phyloP scores from a whole-genome alignment of 495 filamentous ascomycete species.

The Neurospora sublineolata region DNA sequence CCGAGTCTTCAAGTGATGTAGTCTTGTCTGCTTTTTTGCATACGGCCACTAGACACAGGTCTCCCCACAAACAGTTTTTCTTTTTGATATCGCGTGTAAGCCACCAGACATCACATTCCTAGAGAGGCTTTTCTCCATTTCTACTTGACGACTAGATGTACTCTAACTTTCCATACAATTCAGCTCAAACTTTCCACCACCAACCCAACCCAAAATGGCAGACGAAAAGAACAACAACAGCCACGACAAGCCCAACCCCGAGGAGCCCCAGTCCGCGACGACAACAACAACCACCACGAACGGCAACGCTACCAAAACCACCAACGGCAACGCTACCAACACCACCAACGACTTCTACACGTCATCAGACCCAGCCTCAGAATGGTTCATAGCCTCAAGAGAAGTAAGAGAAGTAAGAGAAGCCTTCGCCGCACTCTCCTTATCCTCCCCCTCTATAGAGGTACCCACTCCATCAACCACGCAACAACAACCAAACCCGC shows the following conservation, averaged over 20 bases:
- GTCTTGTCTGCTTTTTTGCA: neutral
- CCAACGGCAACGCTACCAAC: neutral
- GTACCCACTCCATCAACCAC: neutral
- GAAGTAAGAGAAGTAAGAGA: no score
- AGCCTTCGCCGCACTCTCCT: no score
- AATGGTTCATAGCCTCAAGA: neutral
- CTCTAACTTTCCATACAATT: neutral
- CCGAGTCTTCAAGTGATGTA: neutral
- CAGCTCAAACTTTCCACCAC: neutral
- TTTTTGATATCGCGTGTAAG: neutral
- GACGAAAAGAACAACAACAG: neutral
- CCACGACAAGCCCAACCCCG: neutral
- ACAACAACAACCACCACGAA: neutral
- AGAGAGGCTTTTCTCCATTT: neutral
- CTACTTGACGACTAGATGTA: neutral
- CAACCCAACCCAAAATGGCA: neutral
- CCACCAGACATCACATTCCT: neutral
- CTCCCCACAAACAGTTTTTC: neutral
- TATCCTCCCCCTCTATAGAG: no score
- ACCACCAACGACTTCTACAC: neutral
- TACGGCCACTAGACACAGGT: neutral
- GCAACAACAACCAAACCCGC: neutral
- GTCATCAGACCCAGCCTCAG: neutral
- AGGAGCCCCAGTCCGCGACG: neutral
- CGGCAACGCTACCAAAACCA: neutral